phyloP scores from a whole-genome alignment of 352 stramenopile species.

The Globisporangium alternatum region DNA sequence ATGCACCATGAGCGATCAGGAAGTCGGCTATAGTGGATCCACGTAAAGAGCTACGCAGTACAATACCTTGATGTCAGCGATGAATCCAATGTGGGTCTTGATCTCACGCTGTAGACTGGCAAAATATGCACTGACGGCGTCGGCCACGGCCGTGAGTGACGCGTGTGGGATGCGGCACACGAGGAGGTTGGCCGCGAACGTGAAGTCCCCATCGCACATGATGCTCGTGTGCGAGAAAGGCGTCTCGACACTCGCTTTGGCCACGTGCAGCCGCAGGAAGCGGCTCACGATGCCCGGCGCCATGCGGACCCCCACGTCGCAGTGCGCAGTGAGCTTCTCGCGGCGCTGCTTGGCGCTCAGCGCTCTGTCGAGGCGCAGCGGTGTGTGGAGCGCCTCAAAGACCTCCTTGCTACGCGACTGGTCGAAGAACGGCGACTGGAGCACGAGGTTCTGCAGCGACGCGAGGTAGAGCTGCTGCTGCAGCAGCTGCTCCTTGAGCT shows the following conservation, averaged over 20 bases:
- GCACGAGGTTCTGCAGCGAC: conserved; percentile 50
- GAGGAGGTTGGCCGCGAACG: conserved; percentile 52
- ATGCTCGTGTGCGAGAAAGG: conserved; percentile 61
- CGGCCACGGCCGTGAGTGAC: conserved; percentile 30
- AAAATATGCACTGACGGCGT: conserved; percentile 40
- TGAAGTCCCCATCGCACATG: conserved; percentile 44
- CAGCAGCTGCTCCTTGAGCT: conserved; percentile 53
- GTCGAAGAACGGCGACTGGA: conserved; percentile 47
- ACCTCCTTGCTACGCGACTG: conserved; percentile 48
- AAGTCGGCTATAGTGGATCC: too few relatives aligned
- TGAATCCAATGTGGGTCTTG: conserved; percentile 25
- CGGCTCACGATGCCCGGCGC: conserved; percentile 34
- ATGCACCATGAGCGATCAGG: background rate
- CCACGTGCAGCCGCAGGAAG: conserved; percentile 35
- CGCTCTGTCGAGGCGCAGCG: conserved; percentile 20
- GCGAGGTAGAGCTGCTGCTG: conserved; percentile 65
- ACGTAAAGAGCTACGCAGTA: background rate
- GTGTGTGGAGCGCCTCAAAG: conserved; percentile 48
- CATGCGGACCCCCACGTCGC: conserved; percentile 28
- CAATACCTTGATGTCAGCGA: conserved; percentile 15
- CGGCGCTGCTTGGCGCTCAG: conserved; percentile 23
- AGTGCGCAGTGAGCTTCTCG: conserved; percentile 34
- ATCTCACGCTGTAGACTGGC: conserved; percentile 30
- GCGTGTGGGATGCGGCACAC: conserved; percentile 41
- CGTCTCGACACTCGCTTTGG: conserved; percentile 24